These are phyloP conservation scores for Phytophthora multivora DNA, from an alignment of 352 stramenopile species.

Conservation along the genomic window DNA sequence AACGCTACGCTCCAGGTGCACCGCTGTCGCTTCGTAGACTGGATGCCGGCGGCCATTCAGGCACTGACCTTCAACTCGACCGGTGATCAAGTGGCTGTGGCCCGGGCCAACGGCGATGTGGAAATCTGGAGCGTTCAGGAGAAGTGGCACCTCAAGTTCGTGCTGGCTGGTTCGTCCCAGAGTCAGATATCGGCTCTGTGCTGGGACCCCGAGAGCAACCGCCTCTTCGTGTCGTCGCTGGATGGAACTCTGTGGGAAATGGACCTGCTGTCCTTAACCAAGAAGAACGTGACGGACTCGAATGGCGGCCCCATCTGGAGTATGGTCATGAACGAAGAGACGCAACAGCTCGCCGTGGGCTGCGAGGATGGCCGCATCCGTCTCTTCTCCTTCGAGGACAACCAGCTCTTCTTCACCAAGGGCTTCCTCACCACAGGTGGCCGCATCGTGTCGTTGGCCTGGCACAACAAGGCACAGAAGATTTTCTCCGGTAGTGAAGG, in stretches of 20 bases:
- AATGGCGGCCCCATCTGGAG: conserved; percentile 91
- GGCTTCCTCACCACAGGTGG: conserved; percentile 75
- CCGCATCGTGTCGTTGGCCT: conserved; percentile 86
- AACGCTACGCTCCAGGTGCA: conserved; percentile 58
- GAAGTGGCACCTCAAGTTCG: conserved; percentile 79
- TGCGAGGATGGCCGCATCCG: conserved; percentile 92
- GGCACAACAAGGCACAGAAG: conserved; percentile 68
- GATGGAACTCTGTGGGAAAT: conserved; percentile 85
- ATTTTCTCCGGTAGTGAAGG: conserved; percentile 89
- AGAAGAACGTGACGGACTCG: conserved; percentile 84
- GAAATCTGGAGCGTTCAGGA: conserved; percentile 71
- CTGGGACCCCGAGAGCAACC: conserved; percentile 45
- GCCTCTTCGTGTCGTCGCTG: conserved; percentile 73
- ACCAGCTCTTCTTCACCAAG: conserved; percentile 85
- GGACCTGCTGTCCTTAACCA: conserved; percentile 69
- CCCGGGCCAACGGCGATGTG: conserved; percentile 79
- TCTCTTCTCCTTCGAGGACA: conserved; percentile 80
- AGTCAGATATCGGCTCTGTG: conserved; percentile 76
- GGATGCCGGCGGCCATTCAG: conserved; percentile 78
- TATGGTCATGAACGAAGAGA: conserved; percentile 71
- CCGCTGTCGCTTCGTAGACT: conserved; percentile 86
- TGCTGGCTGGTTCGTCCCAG: conserved; percentile 64
- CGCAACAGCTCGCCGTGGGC: conserved; percentile 76
- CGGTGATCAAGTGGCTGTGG: conserved; percentile 72
- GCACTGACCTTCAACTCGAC: conserved; percentile 60